phyloP scores from a whole-genome alignment of 352 stramenopile genomes.

The Phytophthora pini region DNA sequence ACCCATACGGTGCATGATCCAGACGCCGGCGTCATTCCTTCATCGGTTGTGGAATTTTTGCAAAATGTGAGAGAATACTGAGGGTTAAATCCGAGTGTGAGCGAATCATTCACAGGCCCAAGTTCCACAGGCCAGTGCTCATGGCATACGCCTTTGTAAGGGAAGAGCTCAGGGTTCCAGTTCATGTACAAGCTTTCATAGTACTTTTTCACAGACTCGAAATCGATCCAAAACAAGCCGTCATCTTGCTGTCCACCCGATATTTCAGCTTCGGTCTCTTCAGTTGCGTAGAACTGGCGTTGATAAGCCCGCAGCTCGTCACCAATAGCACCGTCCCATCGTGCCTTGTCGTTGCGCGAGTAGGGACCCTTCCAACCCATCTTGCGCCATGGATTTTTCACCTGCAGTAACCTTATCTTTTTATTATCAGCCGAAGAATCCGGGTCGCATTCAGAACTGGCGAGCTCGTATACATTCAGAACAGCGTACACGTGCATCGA shows the following conservation, averaged over 20 bases:
- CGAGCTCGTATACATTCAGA: slow-evolving; percentile 91
- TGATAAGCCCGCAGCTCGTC: slow-evolving; percentile 68
- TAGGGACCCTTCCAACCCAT: slow-evolving; percentile 89
- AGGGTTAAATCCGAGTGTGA: slow-evolving; percentile 93
- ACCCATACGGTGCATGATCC: slow-evolving; percentile 87
- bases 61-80: slow-evolving; percentile 92
- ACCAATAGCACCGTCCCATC: slow-evolving; percentile 63
- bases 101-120: slow-evolving; percentile 89
- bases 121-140: slow-evolving; percentile 84
- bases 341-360: slow-evolving; percentile 61
- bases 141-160: slow-evolving; percentile 79
- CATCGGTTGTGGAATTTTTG: slow-evolving; percentile 12
- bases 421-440: slow-evolving; percentile 35
- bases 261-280: slow-evolving; percentile 20
- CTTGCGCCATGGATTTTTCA: slow-evolving; percentile 97
- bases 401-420: slow-evolving; percentile 84
- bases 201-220: slow-evolving; percentile 92
- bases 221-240: slow-evolving; percentile 97
- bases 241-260: slow-evolving; percentile 72
- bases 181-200: slow-evolving; percentile 96
- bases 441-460: slow-evolving; percentile 56
- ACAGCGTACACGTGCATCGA: slow-evolving; percentile 97
- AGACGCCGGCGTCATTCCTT: slow-evolving; percentile 19
- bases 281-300: slow-evolving; percentile 50
- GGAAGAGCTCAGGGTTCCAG: slow-evolving; percentile 96